These are phyloP conservation scores for Taiozyma sp. DNA, from an alignment of 1,139 yeast species.

Conservation along the genomic window DNA sequence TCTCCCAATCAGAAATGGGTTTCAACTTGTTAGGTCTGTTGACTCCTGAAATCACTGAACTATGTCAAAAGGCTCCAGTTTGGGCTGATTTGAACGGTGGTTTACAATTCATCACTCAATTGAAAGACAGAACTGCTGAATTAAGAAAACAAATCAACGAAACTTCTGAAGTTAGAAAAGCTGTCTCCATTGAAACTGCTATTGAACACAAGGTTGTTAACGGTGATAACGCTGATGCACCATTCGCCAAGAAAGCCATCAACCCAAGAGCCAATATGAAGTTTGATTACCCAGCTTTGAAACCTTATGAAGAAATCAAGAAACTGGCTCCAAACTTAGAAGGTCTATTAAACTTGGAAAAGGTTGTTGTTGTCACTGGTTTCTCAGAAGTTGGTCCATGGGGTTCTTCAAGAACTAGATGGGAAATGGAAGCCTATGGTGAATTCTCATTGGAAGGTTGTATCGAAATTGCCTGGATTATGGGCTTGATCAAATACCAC, in stretches of 20 bases:
- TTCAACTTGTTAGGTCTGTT: slow-evolving; percentile 92
- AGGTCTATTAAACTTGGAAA: slow-evolving; percentile 89
- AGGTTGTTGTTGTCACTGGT: slow-evolving; percentile 92
- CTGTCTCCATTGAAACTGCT: slow-evolving; percentile 90
- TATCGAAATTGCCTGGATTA: slow-evolving; percentile 99
- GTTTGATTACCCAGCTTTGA: slow-evolving; percentile 87
- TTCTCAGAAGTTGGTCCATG: slow-evolving; percentile 98
- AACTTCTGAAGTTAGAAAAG: slow-evolving; percentile 89
- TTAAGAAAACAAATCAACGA: slow-evolving; percentile 79
- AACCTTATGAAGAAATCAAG: slow-evolving; percentile 70
- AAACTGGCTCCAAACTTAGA: slow-evolving; percentile 68
- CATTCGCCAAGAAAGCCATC: slow-evolving; percentile 67
- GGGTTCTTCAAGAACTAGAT: slow-evolving; percentile 98
- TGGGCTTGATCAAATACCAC: slow-evolving; percentile 94
- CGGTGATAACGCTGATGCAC: slow-evolving; percentile 87
- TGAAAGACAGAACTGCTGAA: slow-evolving; percentile 80
- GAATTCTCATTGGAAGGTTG: slow-evolving; percentile 98
- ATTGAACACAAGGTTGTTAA: slow-evolving; percentile 88
- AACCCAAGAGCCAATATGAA: slow-evolving; percentile 95
- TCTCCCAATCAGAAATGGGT: slow-evolving; percentile 98
- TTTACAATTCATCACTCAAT: slow-evolving; percentile 85
- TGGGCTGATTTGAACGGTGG: slow-evolving; percentile 99
- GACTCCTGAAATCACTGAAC: slow-evolving; percentile 77
- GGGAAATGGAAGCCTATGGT: slow-evolving; percentile 98
- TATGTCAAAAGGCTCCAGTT: slow-evolving; percentile 91